Base-by-base conservation (phyloP, 108 stramenopile species). In the Conticribra weissflogii region DNA sequence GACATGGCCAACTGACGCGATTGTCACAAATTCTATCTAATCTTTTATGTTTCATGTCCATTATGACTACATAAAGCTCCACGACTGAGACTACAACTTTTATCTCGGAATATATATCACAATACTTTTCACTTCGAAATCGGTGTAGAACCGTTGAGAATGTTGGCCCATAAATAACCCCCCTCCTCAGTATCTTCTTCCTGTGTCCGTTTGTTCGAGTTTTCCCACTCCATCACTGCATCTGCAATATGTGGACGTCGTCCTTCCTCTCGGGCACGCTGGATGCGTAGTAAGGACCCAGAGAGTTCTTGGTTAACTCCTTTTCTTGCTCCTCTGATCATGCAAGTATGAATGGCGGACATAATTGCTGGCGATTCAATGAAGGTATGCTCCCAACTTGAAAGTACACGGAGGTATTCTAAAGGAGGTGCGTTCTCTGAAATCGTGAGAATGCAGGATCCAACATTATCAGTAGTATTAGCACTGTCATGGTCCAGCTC, bases 211-310 rank as follows among this genome's bases (percentile, higher is more conserved):
- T 70, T 58, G 22, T 36, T 21, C 47, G 18, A 30, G 12, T 3
- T 9, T 15, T 31, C 55, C 62, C 63, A 64, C 36, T 25, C 15
- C 53, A 44, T 18, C 28, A 54, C 22, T 41, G 44, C 58, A 49
- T 66, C 46, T 29, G 66, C 70, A 24, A 63, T n/a, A 27, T 58
- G 53, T 58, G 61, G 56, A 32, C 36, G 14, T 41, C 57, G 52
- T 51, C 56, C 57, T 59, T 80, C 79, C 51, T 76, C 79, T 19
- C 91, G 80, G 15, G 83, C 80, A 24, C 82, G 54, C 45, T 83
- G 73, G 48, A 92, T 61, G 63, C 87, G 78, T n/a, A 92, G 67
- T 68, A 92, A 49, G 14, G 90, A 86, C 18, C 85, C 84, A 15
- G 91, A 89, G 21, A 88, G 53, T 76, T 87, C 91, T 17, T 47